Conservation (phyloP, 2,329 filamentous ascomycete genomes). For the Oidium heveae region DNA sequence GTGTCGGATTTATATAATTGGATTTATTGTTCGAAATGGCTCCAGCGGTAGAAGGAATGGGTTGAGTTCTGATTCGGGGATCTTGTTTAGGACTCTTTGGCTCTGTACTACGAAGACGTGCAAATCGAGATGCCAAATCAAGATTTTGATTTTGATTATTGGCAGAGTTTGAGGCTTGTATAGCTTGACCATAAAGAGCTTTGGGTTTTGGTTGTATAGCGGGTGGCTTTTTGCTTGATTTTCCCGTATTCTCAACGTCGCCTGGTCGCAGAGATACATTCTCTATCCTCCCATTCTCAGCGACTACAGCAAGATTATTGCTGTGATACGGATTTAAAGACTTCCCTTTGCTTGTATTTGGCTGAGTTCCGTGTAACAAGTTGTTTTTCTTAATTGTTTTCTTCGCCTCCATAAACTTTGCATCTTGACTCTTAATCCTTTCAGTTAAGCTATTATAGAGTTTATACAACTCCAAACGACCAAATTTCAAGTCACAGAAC, state of each 20-base stretch:
- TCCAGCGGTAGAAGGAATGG: constrained; percentile 17
- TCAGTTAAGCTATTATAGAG: constrained; percentile 25
- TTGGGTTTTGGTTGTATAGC: constrained; percentile 40
- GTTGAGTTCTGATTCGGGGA: constrained; percentile 25
- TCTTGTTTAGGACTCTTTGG: constrained; percentile 19
- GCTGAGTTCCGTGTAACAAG: constrained; percentile 23
- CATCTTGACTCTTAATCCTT: constrained; percentile 22
- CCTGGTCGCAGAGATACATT: too few relatives aligned
- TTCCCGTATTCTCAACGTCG: constrained; percentile 2
- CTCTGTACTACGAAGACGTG: constrained; percentile 22
- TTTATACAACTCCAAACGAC: constrained; percentile 21
- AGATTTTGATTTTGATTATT: constrained; percentile 13
- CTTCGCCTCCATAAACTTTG: constrained; percentile 31
- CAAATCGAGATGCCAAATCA: constrained; percentile 31
- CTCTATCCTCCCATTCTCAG: neutral
- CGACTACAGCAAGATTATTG: too few relatives aligned
- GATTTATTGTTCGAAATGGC: neutral
- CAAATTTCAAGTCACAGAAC: constrained; percentile 36
- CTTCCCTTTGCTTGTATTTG: neutral
- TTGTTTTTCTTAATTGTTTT: constrained; percentile 37
- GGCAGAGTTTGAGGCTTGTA: constrained; percentile 17
- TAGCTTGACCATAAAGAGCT: constrained; percentile 34
- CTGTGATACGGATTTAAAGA: neutral
- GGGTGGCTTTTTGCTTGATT: constrained; percentile 16
- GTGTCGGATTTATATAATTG: neutral